These are phyloP conservation scores for Orbilia blumenaviensis DNA, from an alignment of 2,329 filamentous ascomycete species.

Conservation along the genomic window DNA sequence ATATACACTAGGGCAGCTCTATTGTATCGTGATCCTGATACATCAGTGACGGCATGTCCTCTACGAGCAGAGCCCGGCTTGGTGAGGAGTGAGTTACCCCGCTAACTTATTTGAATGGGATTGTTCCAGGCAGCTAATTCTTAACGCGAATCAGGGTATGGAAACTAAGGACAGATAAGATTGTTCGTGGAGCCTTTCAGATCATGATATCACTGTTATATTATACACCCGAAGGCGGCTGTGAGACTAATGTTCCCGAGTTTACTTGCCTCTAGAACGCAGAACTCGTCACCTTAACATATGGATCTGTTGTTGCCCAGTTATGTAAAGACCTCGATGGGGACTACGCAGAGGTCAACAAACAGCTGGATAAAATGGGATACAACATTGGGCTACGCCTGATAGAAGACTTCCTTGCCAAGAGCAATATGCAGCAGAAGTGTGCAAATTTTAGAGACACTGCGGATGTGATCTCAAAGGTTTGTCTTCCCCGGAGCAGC, in stretches of 20 bases:
- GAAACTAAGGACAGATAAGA: conserved; percentile 58
- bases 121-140: neutral
- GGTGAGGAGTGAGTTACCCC: conserved; percentile 76
- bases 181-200: conserved; percentile 54
- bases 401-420: conserved; percentile 97
- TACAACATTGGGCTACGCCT: conserved; percentile 96
- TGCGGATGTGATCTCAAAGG: conserved; percentile 94
- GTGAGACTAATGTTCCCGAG: neutral
- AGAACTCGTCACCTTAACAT: conserved; percentile 95
- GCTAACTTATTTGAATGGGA: neutral
- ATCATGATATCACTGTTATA: neutral
- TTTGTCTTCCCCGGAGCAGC: conserved; percentile 62
- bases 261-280: conserved; percentile 66
- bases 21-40: neutral
- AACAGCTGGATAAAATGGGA: conserved; percentile 98
- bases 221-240: neutral
- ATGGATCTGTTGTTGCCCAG: conserved; percentile 96
- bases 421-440: conserved; percentile 85
- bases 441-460: conserved; percentile 95
- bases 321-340: conserved; percentile 95
- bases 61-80: conserved; percentile 73
- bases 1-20: neutral
- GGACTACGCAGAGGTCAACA: conserved; percentile 95
- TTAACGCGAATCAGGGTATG: conserved; percentile 54
- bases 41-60: conserved; percentile 63